Evolutionary conservation across 139 green algal species (phyloP).

Genomic region (Tetradesmus lagerheimii): DNA sequence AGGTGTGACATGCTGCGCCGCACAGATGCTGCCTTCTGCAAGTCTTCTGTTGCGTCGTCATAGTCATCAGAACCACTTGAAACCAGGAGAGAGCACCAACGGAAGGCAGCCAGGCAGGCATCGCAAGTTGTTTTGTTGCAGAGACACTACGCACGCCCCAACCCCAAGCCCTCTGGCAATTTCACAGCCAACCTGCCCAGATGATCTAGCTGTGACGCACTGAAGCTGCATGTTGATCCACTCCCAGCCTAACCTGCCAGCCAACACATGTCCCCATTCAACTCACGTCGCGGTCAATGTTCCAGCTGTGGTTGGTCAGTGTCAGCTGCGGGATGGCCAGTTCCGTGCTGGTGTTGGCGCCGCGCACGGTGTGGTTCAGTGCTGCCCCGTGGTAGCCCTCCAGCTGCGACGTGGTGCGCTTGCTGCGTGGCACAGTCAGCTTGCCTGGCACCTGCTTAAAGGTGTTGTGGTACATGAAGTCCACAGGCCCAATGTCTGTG

Average conservation of each 20-base stretch:
- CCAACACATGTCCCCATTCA: too few species aligned
- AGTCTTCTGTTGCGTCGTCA: background rate
- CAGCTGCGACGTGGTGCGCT: background rate
- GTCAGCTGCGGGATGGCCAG: conserved; percentile 29
- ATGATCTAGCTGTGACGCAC: too few species aligned
- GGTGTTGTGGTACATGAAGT: background rate
- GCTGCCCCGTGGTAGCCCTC: conserved; percentile 34
- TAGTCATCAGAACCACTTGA: background rate
- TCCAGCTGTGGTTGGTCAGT: conserved; percentile 2
- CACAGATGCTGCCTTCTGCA: background rate
- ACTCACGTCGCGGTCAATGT: conserved; percentile 6
- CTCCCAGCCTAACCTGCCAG: too few species aligned
- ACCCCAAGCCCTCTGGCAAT: too few species aligned
- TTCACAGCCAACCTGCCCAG: too few species aligned
- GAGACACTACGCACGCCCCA: too few species aligned
- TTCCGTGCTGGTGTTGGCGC: conserved; percentile 3
- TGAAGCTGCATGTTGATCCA: too few species aligned
- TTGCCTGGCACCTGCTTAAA: too few species aligned
- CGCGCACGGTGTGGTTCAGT: background rate
- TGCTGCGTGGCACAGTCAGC: background rate
- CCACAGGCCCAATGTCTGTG: background rate
- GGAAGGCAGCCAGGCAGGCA: too few species aligned
- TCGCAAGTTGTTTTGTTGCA: too few species aligned
- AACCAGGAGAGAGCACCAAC: background rate
- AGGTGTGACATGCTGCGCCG: background rate